A percentile compares a stretch with the other conserved stretches of the same genome.
Conservation (phyloP, 495 filamentous ascomycete genomes). For the Tuber melanosporum region DNA sequence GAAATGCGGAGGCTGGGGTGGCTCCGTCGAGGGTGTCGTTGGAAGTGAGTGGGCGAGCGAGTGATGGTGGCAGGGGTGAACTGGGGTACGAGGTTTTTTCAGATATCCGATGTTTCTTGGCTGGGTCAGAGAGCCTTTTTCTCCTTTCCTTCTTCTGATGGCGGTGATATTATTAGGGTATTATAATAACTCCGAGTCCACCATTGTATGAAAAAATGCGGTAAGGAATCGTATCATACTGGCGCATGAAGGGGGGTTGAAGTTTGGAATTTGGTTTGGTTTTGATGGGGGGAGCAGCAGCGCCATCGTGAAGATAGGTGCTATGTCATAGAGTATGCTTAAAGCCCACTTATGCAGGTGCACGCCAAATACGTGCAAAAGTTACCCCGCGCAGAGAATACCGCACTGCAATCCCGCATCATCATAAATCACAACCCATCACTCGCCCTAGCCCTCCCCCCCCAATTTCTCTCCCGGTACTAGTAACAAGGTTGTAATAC, state of each 20-base stretch:
- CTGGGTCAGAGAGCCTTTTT: background rate
- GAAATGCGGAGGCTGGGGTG: too few relatives aligned
- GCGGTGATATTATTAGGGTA: too few relatives aligned
- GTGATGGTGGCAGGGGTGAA: background rate
- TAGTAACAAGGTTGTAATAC: background rate
- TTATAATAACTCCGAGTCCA: background rate
- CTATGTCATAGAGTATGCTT: background rate
- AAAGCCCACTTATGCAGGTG: background rate
- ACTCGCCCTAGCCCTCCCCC: background rate
- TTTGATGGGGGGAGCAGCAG: background rate
- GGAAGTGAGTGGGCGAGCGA: background rate
- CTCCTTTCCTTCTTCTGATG: background rate
- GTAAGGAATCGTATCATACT: too few relatives aligned
- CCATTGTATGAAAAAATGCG: background rate
- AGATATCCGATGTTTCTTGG: background rate
- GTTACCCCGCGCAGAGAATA: background rate
- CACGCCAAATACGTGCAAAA: background rate
- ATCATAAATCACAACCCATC: background rate
- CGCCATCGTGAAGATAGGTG: background rate
- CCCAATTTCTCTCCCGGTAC: background rate
- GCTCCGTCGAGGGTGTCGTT: too few relatives aligned
- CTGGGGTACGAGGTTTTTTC: background rate
- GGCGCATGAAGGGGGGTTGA: background rate
- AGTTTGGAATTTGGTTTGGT: background rate
- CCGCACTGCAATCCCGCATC: background rate